phyloP scores from a whole-genome alignment of 2,329 filamentous ascomycete species.

The Colletotrichum chrysophilum region DNA sequence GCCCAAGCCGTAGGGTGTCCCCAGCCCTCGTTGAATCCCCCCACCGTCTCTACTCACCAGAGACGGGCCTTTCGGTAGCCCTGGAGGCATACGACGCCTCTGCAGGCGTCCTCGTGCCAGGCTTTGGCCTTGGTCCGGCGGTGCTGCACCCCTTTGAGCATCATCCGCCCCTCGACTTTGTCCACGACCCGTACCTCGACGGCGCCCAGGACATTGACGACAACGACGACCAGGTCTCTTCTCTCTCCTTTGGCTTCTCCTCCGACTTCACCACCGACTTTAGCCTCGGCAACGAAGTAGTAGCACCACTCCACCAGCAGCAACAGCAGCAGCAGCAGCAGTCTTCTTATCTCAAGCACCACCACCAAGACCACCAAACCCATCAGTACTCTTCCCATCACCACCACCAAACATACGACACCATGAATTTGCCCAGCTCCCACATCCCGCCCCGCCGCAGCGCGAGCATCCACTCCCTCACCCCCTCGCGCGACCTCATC shows the following conservation, averaged over 20 bases:
- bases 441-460: conserved; percentile 23
- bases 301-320: conserved; percentile 19
- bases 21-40: not conserved
- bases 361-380: conserved; percentile 28
- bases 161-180: conserved; percentile 12
- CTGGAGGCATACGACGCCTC: conserved; percentile 40
- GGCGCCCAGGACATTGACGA: not conserved
- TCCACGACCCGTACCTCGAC: conserved; percentile 9
- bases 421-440: conserved; percentile 23
- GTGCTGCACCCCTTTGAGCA: conserved; percentile 29
- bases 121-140: conserved; percentile 36
- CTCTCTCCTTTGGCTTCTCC: conserved; percentile 29
- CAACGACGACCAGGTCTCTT: conserved; percentile 20
- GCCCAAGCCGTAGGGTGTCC: not conserved
- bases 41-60: conserved; percentile 20
- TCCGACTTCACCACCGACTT: conserved; percentile 9
- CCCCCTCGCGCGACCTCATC: conserved; percentile 17
- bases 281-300: not conserved
- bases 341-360: conserved; percentile 22
- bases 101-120: conserved; percentile 36
- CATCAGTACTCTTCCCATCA: conserved; percentile 21
- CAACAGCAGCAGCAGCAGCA: conserved; percentile 21
- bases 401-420: conserved; percentile 23
- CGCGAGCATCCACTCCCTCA: conserved; percentile 21
- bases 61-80: conserved; percentile 30